Percentiles rank a stretch among this genome's conserved stretches.
These are phyloP conservation scores for Aspergillus sp. DNA, from an alignment of 2,329 filamentous ascomycete species.

Conservation along the genomic window DNA sequence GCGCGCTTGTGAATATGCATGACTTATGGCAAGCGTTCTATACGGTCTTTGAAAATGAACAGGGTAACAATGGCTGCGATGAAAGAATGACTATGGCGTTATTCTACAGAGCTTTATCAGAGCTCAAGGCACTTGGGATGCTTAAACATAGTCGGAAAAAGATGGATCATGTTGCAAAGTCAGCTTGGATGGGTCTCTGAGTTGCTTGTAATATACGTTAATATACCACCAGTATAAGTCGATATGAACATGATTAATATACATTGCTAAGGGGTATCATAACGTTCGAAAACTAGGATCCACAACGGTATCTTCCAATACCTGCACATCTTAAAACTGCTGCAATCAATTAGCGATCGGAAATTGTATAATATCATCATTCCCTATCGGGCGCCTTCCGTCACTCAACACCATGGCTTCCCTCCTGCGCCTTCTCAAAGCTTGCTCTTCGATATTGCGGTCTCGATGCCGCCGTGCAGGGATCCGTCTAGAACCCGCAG, in stretches of 20 bases:
- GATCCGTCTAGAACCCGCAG: slow-evolving; percentile 44
- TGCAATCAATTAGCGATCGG: slow-evolving; percentile 34
- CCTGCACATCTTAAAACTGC: neutral
- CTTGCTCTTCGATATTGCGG: slow-evolving; percentile 57
- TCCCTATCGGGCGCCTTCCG: slow-evolving; percentile 70
- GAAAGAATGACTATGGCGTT: slow-evolving; percentile 57
- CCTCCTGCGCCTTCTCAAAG: slow-evolving; percentile 70
- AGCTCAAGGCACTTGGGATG: slow-evolving; percentile 81
- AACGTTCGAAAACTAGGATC: slow-evolving; percentile 17
- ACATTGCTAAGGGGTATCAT: slow-evolving; percentile 32
- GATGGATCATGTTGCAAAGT: slow-evolving; percentile 85
- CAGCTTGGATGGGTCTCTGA: slow-evolving; percentile 68
- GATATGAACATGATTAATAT: neutral
- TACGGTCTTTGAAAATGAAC: slow-evolving; percentile 47
- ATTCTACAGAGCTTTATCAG: slow-evolving; percentile 83
- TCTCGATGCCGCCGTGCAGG: slow-evolving; percentile 33
- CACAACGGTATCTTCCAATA: neutral
- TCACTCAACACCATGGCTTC: slow-evolving; percentile 92
- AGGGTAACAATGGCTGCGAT: slow-evolving; percentile 29
- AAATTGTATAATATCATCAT: slow-evolving; percentile 76
- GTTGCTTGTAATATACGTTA: slow-evolving; percentile 17
- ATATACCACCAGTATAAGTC: neutral
- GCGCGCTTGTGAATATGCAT: slow-evolving; percentile 58
- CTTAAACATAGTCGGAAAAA: slow-evolving; percentile 89
- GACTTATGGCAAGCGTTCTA: slow-evolving; percentile 64